Base-by-base conservation (phyloP, 2,329 filamentous ascomycete species). In the Pseudogymnoascus sp. region DNA sequence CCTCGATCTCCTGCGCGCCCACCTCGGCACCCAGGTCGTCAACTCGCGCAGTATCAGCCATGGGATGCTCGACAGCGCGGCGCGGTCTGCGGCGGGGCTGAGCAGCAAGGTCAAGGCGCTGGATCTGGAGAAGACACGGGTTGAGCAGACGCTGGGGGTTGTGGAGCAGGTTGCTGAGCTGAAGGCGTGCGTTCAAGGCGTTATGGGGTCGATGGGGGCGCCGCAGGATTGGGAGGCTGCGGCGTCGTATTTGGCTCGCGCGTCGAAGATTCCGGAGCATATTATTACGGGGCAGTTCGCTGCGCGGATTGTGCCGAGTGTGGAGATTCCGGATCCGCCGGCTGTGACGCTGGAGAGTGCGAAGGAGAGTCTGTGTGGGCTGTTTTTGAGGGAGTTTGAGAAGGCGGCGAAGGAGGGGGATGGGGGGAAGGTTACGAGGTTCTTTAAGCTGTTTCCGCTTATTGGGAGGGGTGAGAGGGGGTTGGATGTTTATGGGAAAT, bases 171-270 rank as follows among this genome's bases (percentile, higher is more conserved):
- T 99, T 12, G 89, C 90, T 4, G 94, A 99, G 79, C 87, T 99
- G 67, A 97, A 97, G 77, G 90, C 94, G 7, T 99, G 94, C 73
- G 90, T 97, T 36, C 85, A 97, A 64, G 94, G 94, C 45, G 92
- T 97, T 9, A 87, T 93, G 27, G 94, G 92, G 15, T 95, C 90
- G 64, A 99, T 99, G 94, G 94, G 93, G 35, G 93, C 92, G 4
- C 91, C 94, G 42, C 94, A 99, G 75, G 94, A 99, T 77, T 99
- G 94, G 94, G 94, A 99, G 75, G 94, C 91, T 2, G 94, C 94
- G 3, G 94, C 94, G 1, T 89, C 84, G 55, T 97, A 97, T 74
- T 82, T 99, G 63, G 85, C 89, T 65, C 85, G 93, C 48, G 92
- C 94, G 5, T 86, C 86, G 64, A 86, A 88, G 67, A 86, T 99